These are phyloP conservation scores for Nicotiana knightiana DNA, from an alignment of 257 asterid species.

Conservation along the genomic window DNA sequence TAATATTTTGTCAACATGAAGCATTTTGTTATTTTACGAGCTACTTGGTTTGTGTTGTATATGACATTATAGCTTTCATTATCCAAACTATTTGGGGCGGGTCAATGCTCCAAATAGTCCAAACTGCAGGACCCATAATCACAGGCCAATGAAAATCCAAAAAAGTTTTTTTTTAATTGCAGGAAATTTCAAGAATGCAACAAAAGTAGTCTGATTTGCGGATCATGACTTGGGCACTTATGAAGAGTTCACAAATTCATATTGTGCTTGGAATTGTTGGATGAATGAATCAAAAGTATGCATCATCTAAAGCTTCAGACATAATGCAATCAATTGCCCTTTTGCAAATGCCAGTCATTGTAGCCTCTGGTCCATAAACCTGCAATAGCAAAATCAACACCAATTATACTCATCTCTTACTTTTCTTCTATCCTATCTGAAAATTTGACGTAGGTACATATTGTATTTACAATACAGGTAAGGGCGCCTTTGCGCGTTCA, in stretches of 20 bases:
- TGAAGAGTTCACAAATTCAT: neutral
- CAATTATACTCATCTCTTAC: neutral
- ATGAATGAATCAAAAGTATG: neutral
- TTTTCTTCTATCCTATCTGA: neutral
- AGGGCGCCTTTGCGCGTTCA: neutral
- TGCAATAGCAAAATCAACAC: slow-evolving; percentile 12
- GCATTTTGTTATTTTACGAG: too few relatives aligned
- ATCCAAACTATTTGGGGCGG: too few relatives aligned
- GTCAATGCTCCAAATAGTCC: too few relatives aligned
- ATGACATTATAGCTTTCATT: too few relatives aligned
- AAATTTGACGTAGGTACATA: neutral
- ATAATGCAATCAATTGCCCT: slow-evolving; percentile 70
- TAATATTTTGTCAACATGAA: too few relatives aligned
- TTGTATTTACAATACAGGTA: neutral
- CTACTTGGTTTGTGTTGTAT: too few relatives aligned
- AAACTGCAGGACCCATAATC: too few relatives aligned
- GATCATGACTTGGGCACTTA: neutral
- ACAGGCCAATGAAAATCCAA: neutral
- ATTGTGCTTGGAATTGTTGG: neutral
- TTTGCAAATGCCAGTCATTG: slow-evolving; percentile 88
- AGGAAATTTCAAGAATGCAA: neutral
- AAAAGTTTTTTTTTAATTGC: neutral
- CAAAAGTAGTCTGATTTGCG: neutral
- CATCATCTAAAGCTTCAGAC: slow-evolving; percentile 40
- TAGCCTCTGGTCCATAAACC: slow-evolving; percentile 92